A percentile compares a stretch with the other conserved stretches of the same genome.
Conservation (phyloP, 768 basidiomycete genomes). For the Russula dissimulans region DNA sequence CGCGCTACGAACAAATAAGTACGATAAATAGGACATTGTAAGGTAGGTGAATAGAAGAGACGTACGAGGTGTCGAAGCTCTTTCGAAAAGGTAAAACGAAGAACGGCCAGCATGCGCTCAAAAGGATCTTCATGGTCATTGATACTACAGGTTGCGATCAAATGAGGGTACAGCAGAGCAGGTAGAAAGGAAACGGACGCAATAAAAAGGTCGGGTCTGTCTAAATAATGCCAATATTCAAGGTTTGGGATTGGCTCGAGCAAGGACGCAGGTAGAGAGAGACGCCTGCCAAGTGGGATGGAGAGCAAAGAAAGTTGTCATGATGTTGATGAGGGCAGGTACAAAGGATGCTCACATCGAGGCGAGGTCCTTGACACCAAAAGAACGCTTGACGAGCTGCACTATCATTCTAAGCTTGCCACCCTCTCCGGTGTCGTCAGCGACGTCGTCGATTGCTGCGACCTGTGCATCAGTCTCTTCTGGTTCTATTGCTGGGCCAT, state of each 20-base stretch:
- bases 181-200: conserved; percentile 47
- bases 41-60: conserved; percentile 18
- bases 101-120: conserved; percentile 86
- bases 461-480: conserved; percentile 6
- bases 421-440: conserved; percentile 66
- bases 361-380: conserved; percentile 93
- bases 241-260: conserved; percentile 93
- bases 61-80: conserved; percentile 87
- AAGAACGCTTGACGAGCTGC: conserved; percentile 79
- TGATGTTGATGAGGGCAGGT: neutral
- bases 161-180: neutral
- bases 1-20: conserved; percentile 41
- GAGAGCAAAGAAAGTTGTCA: neutral
- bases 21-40: neutral
- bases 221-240: conserved; percentile 93
- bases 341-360: conserved; percentile 54
- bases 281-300: conserved; percentile 45
- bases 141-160: conserved; percentile 45
- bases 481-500: neutral
- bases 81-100: conserved; percentile 85
- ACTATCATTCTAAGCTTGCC: conserved; percentile 93
- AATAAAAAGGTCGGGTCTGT: conserved; percentile 84
- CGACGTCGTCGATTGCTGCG: conserved; percentile 12
- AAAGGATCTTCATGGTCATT: conserved; percentile 91
- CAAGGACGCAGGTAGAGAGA: conserved; percentile 87